These are phyloP conservation scores for Pseudocercospora macadamiae DNA, from an alignment of 2,329 filamentous ascomycete species.

Conservation along the genomic window DNA sequence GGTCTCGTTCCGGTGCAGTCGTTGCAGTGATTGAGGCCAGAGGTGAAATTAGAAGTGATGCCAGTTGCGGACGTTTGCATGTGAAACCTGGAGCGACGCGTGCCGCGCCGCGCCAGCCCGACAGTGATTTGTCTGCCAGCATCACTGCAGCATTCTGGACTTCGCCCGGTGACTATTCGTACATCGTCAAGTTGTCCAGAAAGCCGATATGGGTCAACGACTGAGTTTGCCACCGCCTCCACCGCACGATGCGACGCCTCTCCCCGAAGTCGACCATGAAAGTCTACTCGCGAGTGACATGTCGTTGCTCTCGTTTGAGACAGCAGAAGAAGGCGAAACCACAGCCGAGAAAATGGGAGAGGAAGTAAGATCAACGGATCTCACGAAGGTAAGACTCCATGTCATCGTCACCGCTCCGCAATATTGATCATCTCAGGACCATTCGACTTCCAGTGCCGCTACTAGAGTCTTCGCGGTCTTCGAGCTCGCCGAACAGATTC, in stretches of 20 bases:
- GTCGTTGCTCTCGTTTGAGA: not conserved
- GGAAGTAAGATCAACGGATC: not conserved
- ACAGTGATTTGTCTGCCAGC: too few relatives aligned
- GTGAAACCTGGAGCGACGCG: too few relatives aligned
- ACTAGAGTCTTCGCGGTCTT: not conserved
- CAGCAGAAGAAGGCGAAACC: not conserved
- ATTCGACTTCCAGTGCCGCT: not conserved
- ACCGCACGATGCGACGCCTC: not conserved
- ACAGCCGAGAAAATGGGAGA: not conserved
- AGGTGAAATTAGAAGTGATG: too few relatives aligned
- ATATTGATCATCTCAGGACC: not conserved
- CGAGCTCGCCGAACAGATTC: not conserved
- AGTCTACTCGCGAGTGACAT: not conserved
- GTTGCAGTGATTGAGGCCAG: too few relatives aligned
- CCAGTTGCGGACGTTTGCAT: too few relatives aligned
- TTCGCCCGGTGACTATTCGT: too few relatives aligned
- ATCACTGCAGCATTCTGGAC: too few relatives aligned
- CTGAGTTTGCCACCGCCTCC: not conserved
- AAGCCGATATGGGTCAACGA: not conserved
- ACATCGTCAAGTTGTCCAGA: not conserved
- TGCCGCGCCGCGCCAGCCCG: too few relatives aligned
- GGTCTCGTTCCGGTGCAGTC: too few relatives aligned
- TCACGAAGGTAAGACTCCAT: not conserved
- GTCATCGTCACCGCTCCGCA: not conserved
- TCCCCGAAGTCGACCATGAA: not conserved